Percentiles rank a stretch among this genome's conserved stretches.
Conservation (phyloP, 495 filamentous ascomycete genomes). For the Xanthoparmelia taractica region DNA sequence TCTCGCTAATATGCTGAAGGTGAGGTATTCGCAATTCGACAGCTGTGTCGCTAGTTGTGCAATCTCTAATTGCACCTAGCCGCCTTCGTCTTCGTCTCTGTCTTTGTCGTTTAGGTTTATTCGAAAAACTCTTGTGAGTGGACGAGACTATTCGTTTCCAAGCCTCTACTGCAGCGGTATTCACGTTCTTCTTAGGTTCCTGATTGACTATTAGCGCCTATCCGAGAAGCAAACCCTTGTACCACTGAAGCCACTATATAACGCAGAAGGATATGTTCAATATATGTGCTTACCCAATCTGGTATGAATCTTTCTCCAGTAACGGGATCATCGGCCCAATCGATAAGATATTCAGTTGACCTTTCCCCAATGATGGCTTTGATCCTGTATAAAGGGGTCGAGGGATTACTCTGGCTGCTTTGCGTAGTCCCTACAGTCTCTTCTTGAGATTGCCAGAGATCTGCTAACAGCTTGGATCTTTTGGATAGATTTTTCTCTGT, state of each 20-base stretch:
- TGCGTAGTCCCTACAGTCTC: background rate
- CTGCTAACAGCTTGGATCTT: slow-evolving; percentile 17
- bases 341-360: slow-evolving; percentile 36
- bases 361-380: slow-evolving; percentile 38
- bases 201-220: slow-evolving; percentile 17
- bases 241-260: background rate
- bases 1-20: background rate
- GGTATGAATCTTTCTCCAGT: slow-evolving; percentile 31
- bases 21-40: slow-evolving; percentile 7
- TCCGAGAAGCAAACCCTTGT: background rate
- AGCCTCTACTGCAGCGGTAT: slow-evolving; percentile 29
- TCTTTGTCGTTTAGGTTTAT: slow-evolving; percentile 12
- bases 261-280: background rate
- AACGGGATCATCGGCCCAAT: slow-evolving; percentile 33
- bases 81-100: slow-evolving; percentile 14
- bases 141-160: slow-evolving; percentile 31
- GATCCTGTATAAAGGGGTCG: slow-evolving; percentile 24
- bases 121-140: background rate
- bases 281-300: slow-evolving; percentile 34
- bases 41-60: slow-evolving; percentile 4
- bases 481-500: slow-evolving; percentile 13
- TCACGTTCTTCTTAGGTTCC: slow-evolving; percentile 40
- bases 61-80: background rate
- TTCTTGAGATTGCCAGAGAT: slow-evolving; percentile 19
- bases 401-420: slow-evolving; percentile 7